Conservation (phyloP, 179 eudicot genomes). For the Gypsophila paniculata region DNA sequence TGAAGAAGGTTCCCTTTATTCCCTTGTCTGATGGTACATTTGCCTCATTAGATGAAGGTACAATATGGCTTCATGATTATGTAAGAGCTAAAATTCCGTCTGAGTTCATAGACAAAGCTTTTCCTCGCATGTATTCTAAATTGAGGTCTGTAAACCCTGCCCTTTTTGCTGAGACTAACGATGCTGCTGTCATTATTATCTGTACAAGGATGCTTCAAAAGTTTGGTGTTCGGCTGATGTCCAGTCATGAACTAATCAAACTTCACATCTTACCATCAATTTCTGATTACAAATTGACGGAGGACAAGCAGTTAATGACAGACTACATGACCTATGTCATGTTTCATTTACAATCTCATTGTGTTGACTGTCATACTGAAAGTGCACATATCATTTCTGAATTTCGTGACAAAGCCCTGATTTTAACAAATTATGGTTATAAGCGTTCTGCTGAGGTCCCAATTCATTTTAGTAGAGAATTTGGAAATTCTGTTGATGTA, state of each 20-base stretch:
- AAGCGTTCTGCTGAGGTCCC: conserved; percentile 54
- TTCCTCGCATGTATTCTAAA: conserved; percentile 52
- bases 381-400: conserved; percentile 48
- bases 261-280: conserved; percentile 68
- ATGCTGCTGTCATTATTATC: conserved; percentile 32
- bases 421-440: conserved; percentile 71
- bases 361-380: conserved; percentile 43
- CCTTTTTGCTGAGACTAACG: conserved; percentile 47
- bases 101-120: conserved; percentile 39
- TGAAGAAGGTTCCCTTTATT: conserved; percentile 62
- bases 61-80: conserved; percentile 73
- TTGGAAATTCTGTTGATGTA: conserved; percentile 57
- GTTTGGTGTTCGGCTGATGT: conserved; percentile 64
- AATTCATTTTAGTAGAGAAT: conserved; percentile 65
- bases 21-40: conserved; percentile 82
- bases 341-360: conserved; percentile 5
- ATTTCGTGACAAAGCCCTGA: conserved; percentile 49
- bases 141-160: conserved; percentile 62
- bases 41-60: conserved; percentile 58
- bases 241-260: conserved; percentile 75
- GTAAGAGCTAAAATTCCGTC: conserved; percentile 29
- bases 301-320: conserved; percentile 39
- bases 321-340: conserved; percentile 39
- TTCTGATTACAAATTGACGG: conserved; percentile 32
- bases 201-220: conserved; percentile 55